Evolutionary conservation across 306 rosid species (phyloP).

Genomic region (Carpinus fangiana): DNA sequence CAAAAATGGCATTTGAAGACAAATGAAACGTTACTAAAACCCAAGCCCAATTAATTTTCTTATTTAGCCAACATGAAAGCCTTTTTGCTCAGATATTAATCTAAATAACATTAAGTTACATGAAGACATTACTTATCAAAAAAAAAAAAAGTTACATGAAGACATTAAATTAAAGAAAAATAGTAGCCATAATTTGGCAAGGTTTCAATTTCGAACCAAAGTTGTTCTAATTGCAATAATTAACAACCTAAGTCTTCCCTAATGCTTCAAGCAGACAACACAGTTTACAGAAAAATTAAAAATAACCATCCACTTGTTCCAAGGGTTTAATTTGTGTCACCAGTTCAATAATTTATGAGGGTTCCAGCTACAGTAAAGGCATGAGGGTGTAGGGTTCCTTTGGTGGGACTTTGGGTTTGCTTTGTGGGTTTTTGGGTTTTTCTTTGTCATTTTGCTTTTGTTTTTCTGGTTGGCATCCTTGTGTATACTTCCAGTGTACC

Average conservation of each 20-base stretch:
- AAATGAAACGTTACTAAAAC: neutral
- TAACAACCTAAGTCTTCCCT: neutral
- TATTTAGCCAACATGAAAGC: neutral
- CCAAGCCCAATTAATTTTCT: neutral
- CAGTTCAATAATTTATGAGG: no score
- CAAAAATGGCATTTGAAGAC: neutral
- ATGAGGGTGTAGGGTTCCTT: no score
- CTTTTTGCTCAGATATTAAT: neutral
- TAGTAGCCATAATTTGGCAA: neutral
- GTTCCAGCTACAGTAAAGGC: no score
- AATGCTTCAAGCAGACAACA: neutral
- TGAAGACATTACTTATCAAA: neutral
- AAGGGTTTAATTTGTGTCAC: neutral
- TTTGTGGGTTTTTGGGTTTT: no score
- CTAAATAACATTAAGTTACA: neutral
- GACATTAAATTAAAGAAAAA: neutral
- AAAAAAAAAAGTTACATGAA: neutral
- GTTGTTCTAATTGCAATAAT: neutral
- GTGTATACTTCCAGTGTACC: no score
- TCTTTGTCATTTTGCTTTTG: no score
- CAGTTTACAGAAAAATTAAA: neutral
- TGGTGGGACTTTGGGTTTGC: no score
- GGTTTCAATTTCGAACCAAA: neutral
- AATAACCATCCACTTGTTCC: neutral
- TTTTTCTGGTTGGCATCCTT: no score